A percentile compares a stretch with the other conserved stretches of the same genome.
These are phyloP conservation scores for Macrophomina phaseolina DNA, from an alignment of 2,329 filamentous ascomycete species.

Conservation along the genomic window DNA sequence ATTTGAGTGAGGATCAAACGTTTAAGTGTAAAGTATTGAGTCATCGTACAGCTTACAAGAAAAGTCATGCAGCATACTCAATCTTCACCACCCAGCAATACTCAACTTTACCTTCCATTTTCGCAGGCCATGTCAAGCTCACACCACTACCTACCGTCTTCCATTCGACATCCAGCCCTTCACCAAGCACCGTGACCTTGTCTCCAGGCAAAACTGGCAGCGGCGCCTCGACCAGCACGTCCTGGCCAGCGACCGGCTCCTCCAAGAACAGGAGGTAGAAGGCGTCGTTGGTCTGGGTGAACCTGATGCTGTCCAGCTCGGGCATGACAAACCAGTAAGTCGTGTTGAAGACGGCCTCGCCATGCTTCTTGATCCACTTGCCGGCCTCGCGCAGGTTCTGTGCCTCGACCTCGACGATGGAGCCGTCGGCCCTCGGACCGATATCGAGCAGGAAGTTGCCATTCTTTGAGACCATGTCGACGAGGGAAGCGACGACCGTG, in stretches of 20 bases:
- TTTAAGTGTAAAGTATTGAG: too few relatives aligned
- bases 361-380: conserved; percentile 59
- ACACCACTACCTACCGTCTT: conserved; percentile 31
- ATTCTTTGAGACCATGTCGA: conserved; percentile 62
- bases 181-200: conserved; percentile 52
- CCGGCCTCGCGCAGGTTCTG: conserved; percentile 58
- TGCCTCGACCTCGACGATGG: conserved; percentile 57
- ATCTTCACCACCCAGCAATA: conserved; percentile 33
- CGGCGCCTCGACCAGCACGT: conserved; percentile 49
- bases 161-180: conserved; percentile 26
- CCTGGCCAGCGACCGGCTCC: conserved; percentile 39
- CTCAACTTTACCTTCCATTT: conserved; percentile 28
- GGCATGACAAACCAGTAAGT: conserved; percentile 60
- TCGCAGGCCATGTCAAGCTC: conserved; percentile 36
- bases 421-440: conserved; percentile 62
- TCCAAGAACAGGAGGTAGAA: conserved; percentile 59
- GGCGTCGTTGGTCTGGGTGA: conserved; percentile 59
- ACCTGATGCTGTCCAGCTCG: conserved; percentile 53
- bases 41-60: too few relatives aligned
- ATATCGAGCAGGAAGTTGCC: conserved; percentile 64
- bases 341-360: conserved; percentile 63
- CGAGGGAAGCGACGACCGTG: conserved; percentile 54
- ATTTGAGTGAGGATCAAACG: too few relatives aligned
- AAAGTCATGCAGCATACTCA: conserved; percentile 26
- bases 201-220: conserved; percentile 57